Evolutionary conservation across 257 asterid genomes (phyloP), one percentile per base, ranked within the genome.

Genomic region (Gentiana dahurica): DNA sequence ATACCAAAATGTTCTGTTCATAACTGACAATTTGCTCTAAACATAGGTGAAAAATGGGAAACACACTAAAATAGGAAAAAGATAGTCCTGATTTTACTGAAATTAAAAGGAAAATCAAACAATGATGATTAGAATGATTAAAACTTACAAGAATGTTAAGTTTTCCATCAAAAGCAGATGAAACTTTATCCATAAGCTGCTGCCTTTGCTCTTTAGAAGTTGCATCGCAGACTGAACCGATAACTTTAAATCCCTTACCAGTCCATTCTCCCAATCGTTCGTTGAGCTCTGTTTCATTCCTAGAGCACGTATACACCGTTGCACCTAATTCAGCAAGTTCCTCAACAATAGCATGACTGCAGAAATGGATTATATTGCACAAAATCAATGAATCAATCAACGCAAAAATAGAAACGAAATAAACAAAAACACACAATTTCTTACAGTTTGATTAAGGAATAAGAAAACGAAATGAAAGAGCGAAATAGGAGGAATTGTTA

Each of bases 291-390:
- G 64, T 76, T 62, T 77, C 97, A 32, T 80, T 92, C 43, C 99
- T 68, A 34, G 97, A 88, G 59, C 95, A 92, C 0, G 97, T 92
- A 69, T 85, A 70, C 48, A 92, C 85, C 9, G 75, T 54, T 0
- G 97, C 99, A 33, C 99, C 97, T 77, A 88, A 63, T 68, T 68
- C 88, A 53, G 89, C 87, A 43, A 92, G 75, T 69, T 88, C 97
- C 71, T 85, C 95, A 54, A 88, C 97, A 9, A 79, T 67, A 32
- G 97, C 97, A 45, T 65, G 73, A 68, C 97, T 89, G 63, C 2
- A 50, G 1, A 56, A 9, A 63, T 63, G 64, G 38, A 5, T 62
- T 70, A 62, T 65, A 67, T 69, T 66, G 24, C 35, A 34, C 51
- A 0, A 13, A 12, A 12, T 0, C 64, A 32, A 12, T 12, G 5